Evolutionary conservation across 1,284 basidiomycete species (phyloP).

Genomic region (Boletellus deceptivus): DNA sequence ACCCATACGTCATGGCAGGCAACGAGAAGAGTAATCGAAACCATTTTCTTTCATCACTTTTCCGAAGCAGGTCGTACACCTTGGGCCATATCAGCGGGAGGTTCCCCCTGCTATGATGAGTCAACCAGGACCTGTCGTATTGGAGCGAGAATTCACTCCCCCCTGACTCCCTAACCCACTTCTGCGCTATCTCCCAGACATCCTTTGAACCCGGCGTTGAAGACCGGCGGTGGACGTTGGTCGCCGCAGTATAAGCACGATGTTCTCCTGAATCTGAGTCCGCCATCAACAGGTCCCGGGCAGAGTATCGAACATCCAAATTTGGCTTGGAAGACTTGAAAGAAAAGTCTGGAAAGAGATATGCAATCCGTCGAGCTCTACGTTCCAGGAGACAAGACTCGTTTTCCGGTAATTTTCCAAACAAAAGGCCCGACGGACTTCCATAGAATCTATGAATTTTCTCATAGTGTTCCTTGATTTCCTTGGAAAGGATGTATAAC

Average conservation of each 20-base stretch:
- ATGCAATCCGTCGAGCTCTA: conserved; percentile 4
- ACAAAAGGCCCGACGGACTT: neutral
- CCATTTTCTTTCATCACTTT: conserved; percentile 6
- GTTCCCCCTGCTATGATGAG: neutral
- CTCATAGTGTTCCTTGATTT: conserved; percentile 33
- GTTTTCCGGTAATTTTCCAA: conserved; percentile 9
- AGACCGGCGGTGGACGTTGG: conserved; percentile 1
- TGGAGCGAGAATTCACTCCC: conserved; percentile 4
- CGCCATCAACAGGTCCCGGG: conserved; percentile 10
- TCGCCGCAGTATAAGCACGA: conserved; percentile 17
- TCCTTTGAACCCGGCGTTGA: neutral
- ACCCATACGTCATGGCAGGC: conserved; percentile 30
- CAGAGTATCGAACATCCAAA: conserved; percentile 14
- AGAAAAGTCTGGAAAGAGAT: conserved; percentile 14
- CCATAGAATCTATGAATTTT: conserved; percentile 14
- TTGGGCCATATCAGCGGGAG: conserved; percentile 28
- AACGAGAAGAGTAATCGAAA: conserved; percentile 34
- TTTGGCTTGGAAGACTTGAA: neutral
- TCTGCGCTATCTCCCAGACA: conserved; percentile 1
- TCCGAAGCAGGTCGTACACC: conserved; percentile 32
- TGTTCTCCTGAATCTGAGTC: conserved; percentile 3
- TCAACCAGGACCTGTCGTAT: conserved; percentile 22
- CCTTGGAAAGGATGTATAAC: conserved; percentile 25
- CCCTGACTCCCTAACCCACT: too few species aligned
- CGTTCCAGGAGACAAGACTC: conserved; percentile 13